Conservation (phyloP, 257 asterid genomes). For the Solanum rostratum region DNA sequence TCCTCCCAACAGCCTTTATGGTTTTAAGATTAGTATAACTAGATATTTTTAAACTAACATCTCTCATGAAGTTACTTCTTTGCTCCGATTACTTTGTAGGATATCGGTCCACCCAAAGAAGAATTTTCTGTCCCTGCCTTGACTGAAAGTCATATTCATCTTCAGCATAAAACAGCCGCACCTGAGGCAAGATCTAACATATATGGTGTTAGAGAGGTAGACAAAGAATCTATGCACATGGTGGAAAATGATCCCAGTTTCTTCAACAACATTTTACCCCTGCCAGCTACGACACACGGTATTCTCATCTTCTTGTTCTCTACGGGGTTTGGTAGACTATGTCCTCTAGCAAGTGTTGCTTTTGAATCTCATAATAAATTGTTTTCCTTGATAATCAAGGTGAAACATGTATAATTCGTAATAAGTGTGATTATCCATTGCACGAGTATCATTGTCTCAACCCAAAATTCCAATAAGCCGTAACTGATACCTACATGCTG, state of each 20-base stretch:
- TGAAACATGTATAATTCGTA: background rate
- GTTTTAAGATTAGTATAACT: background rate
- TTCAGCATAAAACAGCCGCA: slow-evolving; percentile 27
- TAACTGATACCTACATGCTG: background rate
- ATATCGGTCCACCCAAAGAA: slow-evolving; percentile 21
- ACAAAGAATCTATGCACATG: slow-evolving; percentile 19
- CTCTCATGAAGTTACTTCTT: background rate
- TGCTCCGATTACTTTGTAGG: slow-evolving; percentile 39
- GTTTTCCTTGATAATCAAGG: background rate
- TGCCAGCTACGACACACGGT: slow-evolving; percentile 47
- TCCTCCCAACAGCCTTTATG: background rate
- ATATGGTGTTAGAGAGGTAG: slow-evolving; percentile 24
- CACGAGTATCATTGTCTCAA: background rate
- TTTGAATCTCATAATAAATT: background rate
- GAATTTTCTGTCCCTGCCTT: slow-evolving; percentile 20
- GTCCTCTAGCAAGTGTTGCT: slow-evolving; percentile 7
- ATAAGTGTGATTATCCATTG: background rate
- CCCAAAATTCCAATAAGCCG: background rate
- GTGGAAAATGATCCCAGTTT: slow-evolving; percentile 28
- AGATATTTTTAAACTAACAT: background rate
- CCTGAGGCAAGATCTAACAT: slow-evolving; percentile 28
- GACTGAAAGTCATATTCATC: slow-evolving; percentile 29
- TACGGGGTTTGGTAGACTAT: slow-evolving; percentile 1
- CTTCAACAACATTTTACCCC: slow-evolving; percentile 30
- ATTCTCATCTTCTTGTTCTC: slow-evolving; percentile 22